phyloP scores from a whole-genome alignment of 1,284 basidiomycete species.

The Clitocybe nebularis region DNA sequence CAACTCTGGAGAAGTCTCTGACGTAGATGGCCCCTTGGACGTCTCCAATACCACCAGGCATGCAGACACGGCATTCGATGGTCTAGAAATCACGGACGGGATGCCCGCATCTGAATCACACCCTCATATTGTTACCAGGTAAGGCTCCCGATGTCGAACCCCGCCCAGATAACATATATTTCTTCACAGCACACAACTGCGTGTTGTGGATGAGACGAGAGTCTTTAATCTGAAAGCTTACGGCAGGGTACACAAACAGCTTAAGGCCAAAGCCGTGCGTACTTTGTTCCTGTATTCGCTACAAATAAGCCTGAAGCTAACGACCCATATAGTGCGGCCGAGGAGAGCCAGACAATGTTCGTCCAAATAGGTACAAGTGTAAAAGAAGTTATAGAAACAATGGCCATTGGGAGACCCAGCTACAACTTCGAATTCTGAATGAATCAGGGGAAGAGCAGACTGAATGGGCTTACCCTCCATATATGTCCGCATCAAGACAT shows the following conservation, averaged over 20 bases:
- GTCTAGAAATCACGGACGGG: constrained; percentile 14
- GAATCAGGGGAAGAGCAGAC: constrained; percentile 10
- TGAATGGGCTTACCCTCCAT: constrained; percentile 28
- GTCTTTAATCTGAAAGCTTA: constrained; percentile 26
- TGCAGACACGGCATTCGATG: no score
- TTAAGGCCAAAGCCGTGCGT: constrained; percentile 21
- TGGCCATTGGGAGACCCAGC: constrained; percentile 24
- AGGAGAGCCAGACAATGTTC: not conserved
- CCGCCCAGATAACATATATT: not conserved
- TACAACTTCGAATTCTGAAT: constrained; percentile 16
- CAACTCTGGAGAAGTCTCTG: not conserved
- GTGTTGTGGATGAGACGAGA: constrained; percentile 25
- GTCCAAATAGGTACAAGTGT: constrained; percentile 17
- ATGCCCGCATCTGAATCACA: constrained; percentile 20
- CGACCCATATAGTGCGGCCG: constrained; percentile 12
- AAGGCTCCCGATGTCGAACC: not conserved
- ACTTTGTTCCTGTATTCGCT: not conserved
- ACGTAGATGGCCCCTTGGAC: no score
- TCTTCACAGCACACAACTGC: constrained; percentile 26
- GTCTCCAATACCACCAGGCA: no score
- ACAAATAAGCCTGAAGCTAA: not conserved
- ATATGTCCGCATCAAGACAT: constrained; percentile 16
- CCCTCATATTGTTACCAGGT: constrained; percentile 32
- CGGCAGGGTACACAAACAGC: constrained; percentile 21
- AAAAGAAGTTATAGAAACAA: constrained; percentile 15